Percentiles rank a stretch among this genome's conserved stretches.
These are phyloP conservation scores for Thuidium tamariscinum DNA, from an alignment of 225 moss, liverwort and hornwort genomes.

Conservation along the genomic window DNA sequence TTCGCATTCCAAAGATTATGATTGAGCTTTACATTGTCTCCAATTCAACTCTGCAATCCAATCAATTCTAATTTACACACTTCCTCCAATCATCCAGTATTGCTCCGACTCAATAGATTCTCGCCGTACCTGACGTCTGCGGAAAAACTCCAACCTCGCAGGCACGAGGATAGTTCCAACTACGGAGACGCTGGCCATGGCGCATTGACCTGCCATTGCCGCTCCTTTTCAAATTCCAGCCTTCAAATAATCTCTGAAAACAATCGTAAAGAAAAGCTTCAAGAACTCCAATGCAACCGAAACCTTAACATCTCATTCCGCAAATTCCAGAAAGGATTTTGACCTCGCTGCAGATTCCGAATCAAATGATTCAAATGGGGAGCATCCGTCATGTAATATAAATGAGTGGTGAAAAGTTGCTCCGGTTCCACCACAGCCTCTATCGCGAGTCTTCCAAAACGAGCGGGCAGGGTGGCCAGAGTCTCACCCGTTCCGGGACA, in stretches of 20 bases:
- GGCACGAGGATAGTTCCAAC: not conserved
- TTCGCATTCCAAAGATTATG: not conserved
- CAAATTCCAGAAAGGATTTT: not conserved
- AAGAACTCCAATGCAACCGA: not conserved
- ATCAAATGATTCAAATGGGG: not conserved
- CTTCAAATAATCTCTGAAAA: not conserved
- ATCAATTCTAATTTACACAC: not conserved
- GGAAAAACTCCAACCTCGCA: not conserved
- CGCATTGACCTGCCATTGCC: constrained; percentile 14
- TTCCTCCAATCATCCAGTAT: not conserved
- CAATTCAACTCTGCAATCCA: not conserved
- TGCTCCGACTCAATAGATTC: not conserved
- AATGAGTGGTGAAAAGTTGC: not conserved
- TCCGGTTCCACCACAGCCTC: not conserved
- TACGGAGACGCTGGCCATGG: constrained; percentile 7
- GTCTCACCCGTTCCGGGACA: not conserved
- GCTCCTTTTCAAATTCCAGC: not conserved
- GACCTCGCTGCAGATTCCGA: not conserved
- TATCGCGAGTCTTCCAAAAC: not conserved
- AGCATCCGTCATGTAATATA: not conserved
- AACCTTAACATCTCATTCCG: not conserved
- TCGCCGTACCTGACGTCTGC: constrained; percentile 3
- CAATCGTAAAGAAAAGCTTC: not conserved
- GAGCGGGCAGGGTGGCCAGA: not conserved
- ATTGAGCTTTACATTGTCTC: not conserved